Base-by-base conservation (phyloP, 139 green algal species). In the Marvania coccoides region DNA sequence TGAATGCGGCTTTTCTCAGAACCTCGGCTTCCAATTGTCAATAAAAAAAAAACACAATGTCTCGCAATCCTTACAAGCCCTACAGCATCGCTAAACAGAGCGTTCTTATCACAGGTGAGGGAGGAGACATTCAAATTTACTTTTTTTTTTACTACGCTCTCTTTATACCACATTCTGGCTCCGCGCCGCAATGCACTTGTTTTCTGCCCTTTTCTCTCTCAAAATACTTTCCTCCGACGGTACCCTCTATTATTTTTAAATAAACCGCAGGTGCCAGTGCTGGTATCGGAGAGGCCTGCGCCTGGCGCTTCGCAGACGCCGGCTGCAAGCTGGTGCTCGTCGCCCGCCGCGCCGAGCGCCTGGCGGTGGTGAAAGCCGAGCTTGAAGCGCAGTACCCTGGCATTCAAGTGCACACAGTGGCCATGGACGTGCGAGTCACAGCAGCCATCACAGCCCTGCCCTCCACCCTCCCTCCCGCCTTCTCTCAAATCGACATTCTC, bases 241-340 rank as follows among this genome's bases (percentile, higher is more conserved):
- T 47, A 19, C 59, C 42, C 15, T 29, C 39, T 15, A 29, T 53
- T 12, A 15, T 8, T 30, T 34, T 13, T 14, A 15, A 19, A 14
- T 12, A 38, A 5, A 23, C 5, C 55, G 31, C 67, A 82, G 86
- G 83, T 35, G 87, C 87, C 24, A 86, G 76, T 56, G 66, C 63
- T 15, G 88, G 88, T 35, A 88, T 95, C 56, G 88, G 88, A 0
- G 81, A 89, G 63, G 85, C 85, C 0, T 81, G 69, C 34, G 87
- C 88, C 0, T 80, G 71, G 67, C 72, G 82, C 2, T 79, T 94
- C 35, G 88, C 87, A 30, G 85, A 89, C 31, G 81, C 76, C 0
- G 82, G 84, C 10, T 87, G 75, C 69, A 78, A 72, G 19, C 73
- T 95, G 2, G 57, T 95, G 12, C 60, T 95, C n/a, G 58, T 87